Percentiles rank a stretch among this genome's conserved stretches.
Evolutionary conservation across 192 early-diverging fungal genomes (phyloP).

Genomic region (Coemansia sp.): DNA sequence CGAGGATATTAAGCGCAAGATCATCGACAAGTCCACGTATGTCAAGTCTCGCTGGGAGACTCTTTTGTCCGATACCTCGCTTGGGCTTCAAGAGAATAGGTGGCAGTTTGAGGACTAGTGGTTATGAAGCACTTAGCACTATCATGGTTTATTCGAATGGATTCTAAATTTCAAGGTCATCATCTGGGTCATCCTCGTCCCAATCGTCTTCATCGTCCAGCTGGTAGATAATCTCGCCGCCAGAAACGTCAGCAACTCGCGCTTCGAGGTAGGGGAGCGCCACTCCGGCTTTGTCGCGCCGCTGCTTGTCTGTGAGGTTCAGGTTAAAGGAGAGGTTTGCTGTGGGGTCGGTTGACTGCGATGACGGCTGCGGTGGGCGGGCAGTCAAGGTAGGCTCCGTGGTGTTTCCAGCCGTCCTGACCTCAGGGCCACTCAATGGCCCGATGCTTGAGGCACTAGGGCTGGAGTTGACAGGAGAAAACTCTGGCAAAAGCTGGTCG

Average conservation of each 20-base stretch:
- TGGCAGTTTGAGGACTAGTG: conserved; percentile 69
- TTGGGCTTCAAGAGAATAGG: conserved; percentile 80
- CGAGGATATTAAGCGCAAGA: conserved; percentile 78
- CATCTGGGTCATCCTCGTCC: conserved; percentile 92
- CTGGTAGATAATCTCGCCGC: conserved; percentile 73
- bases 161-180: conserved; percentile 80
- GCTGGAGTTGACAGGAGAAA: conserved; percentile 8
- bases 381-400: neutral
- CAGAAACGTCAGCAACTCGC: conserved; percentile 8
- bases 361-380: neutral
- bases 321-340: conserved; percentile 87
- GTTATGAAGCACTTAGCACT: neutral
- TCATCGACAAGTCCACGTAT: conserved; percentile 94
- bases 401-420: neutral
- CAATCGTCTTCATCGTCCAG: conserved; percentile 87
- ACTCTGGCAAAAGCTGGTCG: conserved; percentile 24
- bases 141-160: neutral
- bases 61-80: conserved; percentile 87
- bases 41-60: conserved; percentile 88
- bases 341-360: conserved; percentile 63
- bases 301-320: conserved; percentile 81
- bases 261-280: conserved; percentile 82
- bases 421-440: neutral
- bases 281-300: conserved; percentile 70
- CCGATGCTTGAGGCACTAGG: neutral